Base-by-base conservation (phyloP, 2,329 filamentous ascomycete genomes). In the Chrysosphaeria jannelii region DNA sequence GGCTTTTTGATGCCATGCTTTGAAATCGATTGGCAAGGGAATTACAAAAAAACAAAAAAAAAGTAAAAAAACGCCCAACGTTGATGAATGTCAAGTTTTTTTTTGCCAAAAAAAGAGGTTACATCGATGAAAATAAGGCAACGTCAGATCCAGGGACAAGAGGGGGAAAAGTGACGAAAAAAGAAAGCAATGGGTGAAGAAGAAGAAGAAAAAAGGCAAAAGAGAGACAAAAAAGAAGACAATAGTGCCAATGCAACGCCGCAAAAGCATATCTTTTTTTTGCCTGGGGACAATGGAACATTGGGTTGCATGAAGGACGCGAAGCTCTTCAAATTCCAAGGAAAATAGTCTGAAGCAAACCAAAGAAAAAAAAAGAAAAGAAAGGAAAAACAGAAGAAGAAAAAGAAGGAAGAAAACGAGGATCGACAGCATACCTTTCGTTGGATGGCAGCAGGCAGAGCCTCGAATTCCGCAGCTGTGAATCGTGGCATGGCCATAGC, bases 381-480 rank as follows among this genome's bases (percentile, higher is more conserved):
- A 13, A 6, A 21, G 20, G 14, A 20, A 24, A 14, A 6, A 11
- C 19, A 15, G 10, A 19, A 19, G 12, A n/a, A n/a, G 17, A 22
- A 13, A 13, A 13, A 14, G 9, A 14, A 3, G 17, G 10, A n/a
- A 12, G 16, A 21, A 17, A 15, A 19, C 9, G 14, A 21, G 9
- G 6, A 17, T 10, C 5, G 8, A 14, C 18, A 12, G 11, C 27
- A 15, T 39, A 56, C 51, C 47, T 56, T 55, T 36, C 48, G 44
- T 30, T 48, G 45, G 12, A 55, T 47, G n/a, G 50, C 49, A 21
- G 49, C 31, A 6, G 51, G 51, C 26, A 56, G 38, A 19, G 48
- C 44, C 31, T 53, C 48, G 33, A 53, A 55, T 32, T 54, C 51
- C 29, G 53, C 49, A 22, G 44, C 40, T 2, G 49, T 46, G 29